phyloP scores from a whole-genome alignment of 2,329 filamentous ascomycete genomes.

The Arthroderma sp. region DNA sequence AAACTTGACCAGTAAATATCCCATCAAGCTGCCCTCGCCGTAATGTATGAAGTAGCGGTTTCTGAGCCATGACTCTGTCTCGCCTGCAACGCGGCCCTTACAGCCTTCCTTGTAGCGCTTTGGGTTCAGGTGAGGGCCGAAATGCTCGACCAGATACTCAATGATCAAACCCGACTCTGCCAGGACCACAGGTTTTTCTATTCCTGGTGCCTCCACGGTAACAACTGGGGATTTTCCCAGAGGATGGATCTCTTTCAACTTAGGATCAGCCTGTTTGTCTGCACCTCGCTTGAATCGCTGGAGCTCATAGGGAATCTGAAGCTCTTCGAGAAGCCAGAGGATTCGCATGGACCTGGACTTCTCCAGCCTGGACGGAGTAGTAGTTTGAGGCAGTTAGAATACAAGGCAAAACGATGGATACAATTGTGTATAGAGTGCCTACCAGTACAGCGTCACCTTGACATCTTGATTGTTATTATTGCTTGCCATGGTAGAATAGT shows the following conservation, averaged over 20 bases:
- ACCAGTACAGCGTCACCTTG: constrained; percentile 55
- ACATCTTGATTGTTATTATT: constrained; percentile 18
- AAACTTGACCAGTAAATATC: constrained; percentile 50
- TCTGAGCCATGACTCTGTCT: constrained; percentile 47
- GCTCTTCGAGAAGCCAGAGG: constrained; percentile 74
- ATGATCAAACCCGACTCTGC: constrained; percentile 72
- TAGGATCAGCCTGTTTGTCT: constrained; percentile 55
- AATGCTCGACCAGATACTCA: constrained; percentile 67
- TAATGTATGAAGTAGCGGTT: constrained; percentile 68
- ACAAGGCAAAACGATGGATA: neutral
- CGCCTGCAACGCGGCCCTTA: constrained; percentile 42
- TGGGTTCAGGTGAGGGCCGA: constrained; percentile 40
- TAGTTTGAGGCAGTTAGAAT: neutral
- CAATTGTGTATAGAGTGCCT: constrained; percentile 9
- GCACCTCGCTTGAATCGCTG: constrained; percentile 59
- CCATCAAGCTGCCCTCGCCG: constrained; percentile 72
- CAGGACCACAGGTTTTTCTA: constrained; percentile 45
- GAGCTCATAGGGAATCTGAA: constrained; percentile 65
- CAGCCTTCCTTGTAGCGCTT: constrained; percentile 39
- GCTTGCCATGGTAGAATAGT: neutral
- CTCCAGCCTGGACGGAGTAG: constrained; percentile 51
- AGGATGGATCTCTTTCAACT: constrained; percentile 65
- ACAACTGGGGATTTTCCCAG: constrained; percentile 79
- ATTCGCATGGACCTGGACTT: constrained; percentile 71
- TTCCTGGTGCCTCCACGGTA: constrained; percentile 42